phyloP scores from a whole-genome alignment of 2,329 filamentous ascomycete species.

The Hypoxylon sp. region DNA sequence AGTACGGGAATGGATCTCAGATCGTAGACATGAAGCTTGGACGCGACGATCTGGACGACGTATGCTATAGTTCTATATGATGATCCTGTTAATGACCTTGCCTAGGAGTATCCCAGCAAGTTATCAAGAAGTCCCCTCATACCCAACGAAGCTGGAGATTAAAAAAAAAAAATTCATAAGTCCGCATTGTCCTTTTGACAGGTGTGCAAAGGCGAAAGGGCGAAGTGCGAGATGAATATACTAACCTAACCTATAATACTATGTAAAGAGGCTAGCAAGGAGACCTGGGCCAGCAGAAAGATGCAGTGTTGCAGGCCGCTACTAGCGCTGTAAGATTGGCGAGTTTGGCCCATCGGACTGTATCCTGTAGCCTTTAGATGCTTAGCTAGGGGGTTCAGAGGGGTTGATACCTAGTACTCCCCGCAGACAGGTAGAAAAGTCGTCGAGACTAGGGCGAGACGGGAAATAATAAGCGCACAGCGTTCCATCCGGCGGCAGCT shows the following conservation, averaged over 20 bases:
- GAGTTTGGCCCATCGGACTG: constrained; percentile 6
- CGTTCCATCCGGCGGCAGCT: constrained; percentile 42
- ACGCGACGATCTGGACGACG: constrained; percentile 11
- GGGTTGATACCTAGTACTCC: constrained; percentile 9
- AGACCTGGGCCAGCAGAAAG: background rate
- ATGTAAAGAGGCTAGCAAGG: background rate
- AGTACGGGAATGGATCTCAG: constrained; percentile 1
- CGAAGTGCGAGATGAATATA: constrained; percentile 2
- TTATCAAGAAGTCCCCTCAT: constrained; percentile 17
- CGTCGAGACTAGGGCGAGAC: constrained; percentile 40
- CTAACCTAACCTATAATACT: background rate
- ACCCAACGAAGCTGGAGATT: constrained; percentile 5
- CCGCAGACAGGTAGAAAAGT: constrained; percentile 18
- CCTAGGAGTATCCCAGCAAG: background rate
- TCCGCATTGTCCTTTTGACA: constrained; percentile 29
- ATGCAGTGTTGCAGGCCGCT: background rate
- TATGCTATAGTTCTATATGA: constrained; percentile 17
- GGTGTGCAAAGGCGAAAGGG: background rate
- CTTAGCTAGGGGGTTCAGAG: constrained; percentile 6
- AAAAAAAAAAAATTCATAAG: constrained; percentile 8
- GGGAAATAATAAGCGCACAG: constrained; percentile 46
- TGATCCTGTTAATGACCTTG: constrained; percentile 10
- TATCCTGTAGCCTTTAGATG: background rate
- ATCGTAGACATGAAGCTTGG: constrained; percentile 9
- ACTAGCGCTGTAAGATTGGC: constrained; percentile 6